Conservation (phyloP, 2,329 filamentous ascomycete species). For the Fusarium euwallaceae region DNA sequence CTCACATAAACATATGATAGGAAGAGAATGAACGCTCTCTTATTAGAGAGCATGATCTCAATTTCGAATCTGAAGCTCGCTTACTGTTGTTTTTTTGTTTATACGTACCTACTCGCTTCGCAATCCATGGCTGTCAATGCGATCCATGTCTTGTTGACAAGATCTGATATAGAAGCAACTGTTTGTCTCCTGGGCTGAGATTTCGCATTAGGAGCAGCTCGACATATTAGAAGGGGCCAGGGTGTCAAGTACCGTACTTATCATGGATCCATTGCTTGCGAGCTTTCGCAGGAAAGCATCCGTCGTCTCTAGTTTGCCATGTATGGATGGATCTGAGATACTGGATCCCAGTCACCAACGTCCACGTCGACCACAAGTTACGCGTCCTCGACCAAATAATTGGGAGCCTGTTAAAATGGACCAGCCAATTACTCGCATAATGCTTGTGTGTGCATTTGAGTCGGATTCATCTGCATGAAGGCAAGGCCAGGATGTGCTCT, state of each 20-base stretch:
- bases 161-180: neutral
- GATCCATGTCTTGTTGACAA: neutral
- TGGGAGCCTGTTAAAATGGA: neutral
- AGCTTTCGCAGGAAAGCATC: neutral
- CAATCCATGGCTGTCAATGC: neutral
- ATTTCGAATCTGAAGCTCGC: constrained; percentile 70
- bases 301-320: neutral
- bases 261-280: neutral
- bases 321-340: neutral
- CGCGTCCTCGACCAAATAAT: neutral
- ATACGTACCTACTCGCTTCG: neutral
- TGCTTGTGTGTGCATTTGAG: neutral
- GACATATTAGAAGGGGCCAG: neutral
- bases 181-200: neutral
- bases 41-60: constrained; percentile 71
- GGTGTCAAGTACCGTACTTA: neutral
- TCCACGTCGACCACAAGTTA: constrained; percentile 1
- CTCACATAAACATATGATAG: constrained; percentile 71
- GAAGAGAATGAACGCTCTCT: constrained; percentile 75
- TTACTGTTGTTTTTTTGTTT: constrained; percentile 9
- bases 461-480: neutral
- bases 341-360: neutral
- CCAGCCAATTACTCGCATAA: neutral
- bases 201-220: neutral
- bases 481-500: neutral